phyloP scores from a whole-genome alignment of 2,329 filamentous ascomycete genomes.

The Trichoderma sp. region DNA sequence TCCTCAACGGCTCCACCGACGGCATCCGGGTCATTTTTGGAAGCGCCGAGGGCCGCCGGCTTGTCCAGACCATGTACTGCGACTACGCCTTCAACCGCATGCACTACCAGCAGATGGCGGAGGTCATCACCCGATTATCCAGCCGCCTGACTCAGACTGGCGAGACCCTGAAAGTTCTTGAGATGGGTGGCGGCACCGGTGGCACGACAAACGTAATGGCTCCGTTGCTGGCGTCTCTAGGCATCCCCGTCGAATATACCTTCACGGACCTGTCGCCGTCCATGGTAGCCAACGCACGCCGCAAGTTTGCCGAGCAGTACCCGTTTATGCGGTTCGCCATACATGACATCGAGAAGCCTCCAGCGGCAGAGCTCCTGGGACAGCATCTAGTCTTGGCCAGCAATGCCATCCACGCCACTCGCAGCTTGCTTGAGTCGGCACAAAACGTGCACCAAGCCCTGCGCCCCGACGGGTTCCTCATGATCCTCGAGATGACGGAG shows the following conservation, averaged over 20 bases:
- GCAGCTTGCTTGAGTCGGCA: neutral
- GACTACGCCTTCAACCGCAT: conserved; percentile 36
- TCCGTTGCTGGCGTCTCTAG: conserved; percentile 27
- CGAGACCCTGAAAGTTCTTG: conserved; percentile 31
- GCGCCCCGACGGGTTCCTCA: conserved; percentile 20
- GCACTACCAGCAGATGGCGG: conserved; percentile 33
- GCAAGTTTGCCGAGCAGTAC: conserved; percentile 14
- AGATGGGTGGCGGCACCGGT: conserved; percentile 28
- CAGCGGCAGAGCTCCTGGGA: neutral
- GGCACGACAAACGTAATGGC: conserved; percentile 34
- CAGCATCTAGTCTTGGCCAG: conserved; percentile 34
- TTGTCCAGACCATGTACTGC: conserved; percentile 36
- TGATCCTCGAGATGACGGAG: conserved; percentile 23
- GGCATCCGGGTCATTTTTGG: conserved; percentile 40
- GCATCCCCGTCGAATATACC: conserved; percentile 34
- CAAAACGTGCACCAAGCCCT: conserved; percentile 24
- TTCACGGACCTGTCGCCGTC: conserved; percentile 38
- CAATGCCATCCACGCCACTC: conserved; percentile 38
- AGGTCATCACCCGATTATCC: conserved; percentile 28
- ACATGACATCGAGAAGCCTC: conserved; percentile 4
- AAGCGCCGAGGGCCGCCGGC: conserved; percentile 32
- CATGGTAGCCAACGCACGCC: conserved; percentile 18
- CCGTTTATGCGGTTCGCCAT: conserved; percentile 19
- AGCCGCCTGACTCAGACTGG: neutral
- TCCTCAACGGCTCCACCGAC: conserved; percentile 34